Evolutionary conservation across 176 grass and related monocot species (phyloP), one percentile per base, ranked within the genome.

Genomic region (Chloris gayana): DNA sequence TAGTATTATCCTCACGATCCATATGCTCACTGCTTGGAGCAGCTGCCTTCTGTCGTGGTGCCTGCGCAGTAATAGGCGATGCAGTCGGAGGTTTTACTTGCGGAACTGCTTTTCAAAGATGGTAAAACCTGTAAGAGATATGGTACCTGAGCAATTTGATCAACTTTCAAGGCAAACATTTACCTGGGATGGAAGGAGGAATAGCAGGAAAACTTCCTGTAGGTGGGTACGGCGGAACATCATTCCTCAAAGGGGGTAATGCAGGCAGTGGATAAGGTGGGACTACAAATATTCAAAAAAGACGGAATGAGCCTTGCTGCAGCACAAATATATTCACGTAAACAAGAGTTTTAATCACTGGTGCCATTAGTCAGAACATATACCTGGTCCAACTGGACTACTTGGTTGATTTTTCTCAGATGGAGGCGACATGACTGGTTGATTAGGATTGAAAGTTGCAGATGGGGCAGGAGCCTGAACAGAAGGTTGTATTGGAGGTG

Each of bases 111-210:
- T 80, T 44, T 74, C 49, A 63, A 41, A 19, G 90, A 71, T 70
- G 24, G 14, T 6, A 25, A 51, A 88, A 85, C 73, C 42, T 8
- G 21, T 47, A 35, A 74, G 70, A 58, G 19, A 81, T n/a, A 84
- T 59, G 29, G 24, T 57, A 51, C 27, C 15, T 44, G 50, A 47
- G 29, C 46, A 64, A 39, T 59, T 81, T 67, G 17, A 60, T 77
- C 25, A 17, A 79, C 41, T 57, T 65, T 19, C 2, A 26, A 46
- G 54, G 6, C 49, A 73, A 30, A 44, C 5, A 59, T 61, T 80
- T 93, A 93, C 93, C 87, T 93, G 85, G 41, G 79, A 77, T 15
- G 14, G 84, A 82, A 83, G 90, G 93, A 83, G 79, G 73, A 77
- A 85, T 37, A 37, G 70, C 80, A 4, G 80, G 80, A 70, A 79